phyloP scores from a whole-genome alignment of 1,139 yeast species.

The Petasospora fabianii region DNA sequence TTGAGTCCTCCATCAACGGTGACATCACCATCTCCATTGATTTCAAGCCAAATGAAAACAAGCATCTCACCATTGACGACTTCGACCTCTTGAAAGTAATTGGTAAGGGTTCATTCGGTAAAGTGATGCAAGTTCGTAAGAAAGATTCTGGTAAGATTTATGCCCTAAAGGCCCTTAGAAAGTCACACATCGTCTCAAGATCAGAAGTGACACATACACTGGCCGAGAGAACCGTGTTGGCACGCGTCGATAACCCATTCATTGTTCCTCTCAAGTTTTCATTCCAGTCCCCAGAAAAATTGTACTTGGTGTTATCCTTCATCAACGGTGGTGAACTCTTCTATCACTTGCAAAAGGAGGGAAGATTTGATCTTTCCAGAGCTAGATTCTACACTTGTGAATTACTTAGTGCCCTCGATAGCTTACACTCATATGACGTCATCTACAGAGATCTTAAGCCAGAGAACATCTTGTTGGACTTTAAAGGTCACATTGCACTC shows the following conservation, averaged over 20 bases:
- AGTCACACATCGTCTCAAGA: slow-evolving; percentile 89
- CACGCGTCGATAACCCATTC: slow-evolving; percentile 92
- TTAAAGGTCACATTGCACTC: slow-evolving; percentile 94
- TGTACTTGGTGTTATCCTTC: slow-evolving; percentile 85
- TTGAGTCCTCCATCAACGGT: slow-evolving; percentile 24
- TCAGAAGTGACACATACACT: slow-evolving; percentile 94
- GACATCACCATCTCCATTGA: slow-evolving; percentile 65
- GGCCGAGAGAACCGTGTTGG: slow-evolving; percentile 93
- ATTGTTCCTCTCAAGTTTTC: slow-evolving; percentile 96
- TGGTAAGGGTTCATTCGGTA: slow-evolving; percentile 97
- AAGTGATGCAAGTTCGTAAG: slow-evolving; percentile 97
- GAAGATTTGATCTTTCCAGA: slow-evolving; percentile 83
- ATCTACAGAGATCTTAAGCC: slow-evolving; percentile 95
- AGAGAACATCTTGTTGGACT: slow-evolving; percentile 87
- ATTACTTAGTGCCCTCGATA: slow-evolving; percentile 85
- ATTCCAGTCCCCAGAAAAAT: slow-evolving; percentile 92
- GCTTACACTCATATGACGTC: slow-evolving; percentile 84
- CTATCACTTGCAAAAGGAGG: slow-evolving; percentile 89
- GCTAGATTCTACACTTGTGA: slow-evolving; percentile 94
- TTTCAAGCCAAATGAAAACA: slow-evolving; percentile 68
- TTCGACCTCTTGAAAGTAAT: slow-evolving; percentile 91
- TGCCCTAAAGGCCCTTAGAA: slow-evolving; percentile 89
- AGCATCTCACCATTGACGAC: slow-evolving; percentile 80
- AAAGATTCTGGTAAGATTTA: slow-evolving; percentile 92
- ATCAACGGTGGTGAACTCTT: slow-evolving; percentile 97